Evolutionary conservation across 2,329 filamentous ascomycete genomes (phyloP).

Genomic region (Ophiostoma novo-ulmi): DNA sequence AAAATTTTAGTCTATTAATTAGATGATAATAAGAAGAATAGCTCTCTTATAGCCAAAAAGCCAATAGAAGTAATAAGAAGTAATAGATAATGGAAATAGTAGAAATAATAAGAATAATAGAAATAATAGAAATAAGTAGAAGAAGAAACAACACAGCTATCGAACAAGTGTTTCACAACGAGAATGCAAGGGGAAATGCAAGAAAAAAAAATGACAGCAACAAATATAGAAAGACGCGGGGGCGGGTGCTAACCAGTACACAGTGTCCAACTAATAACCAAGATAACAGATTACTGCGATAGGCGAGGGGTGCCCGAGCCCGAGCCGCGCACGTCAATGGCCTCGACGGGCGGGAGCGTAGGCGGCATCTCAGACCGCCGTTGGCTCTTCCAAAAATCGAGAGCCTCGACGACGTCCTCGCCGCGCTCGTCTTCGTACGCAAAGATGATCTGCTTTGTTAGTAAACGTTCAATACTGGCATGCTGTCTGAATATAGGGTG

Average conservation of each 20-base stretch:
- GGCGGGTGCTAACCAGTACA: too few relatives aligned
- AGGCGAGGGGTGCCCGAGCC: conserved; percentile 17
- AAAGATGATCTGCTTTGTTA: conserved; percentile 72
- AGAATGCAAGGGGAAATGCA: background rate
- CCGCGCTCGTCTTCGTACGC: conserved; percentile 94
- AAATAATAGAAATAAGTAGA: background rate
- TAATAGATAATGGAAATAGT: background rate
- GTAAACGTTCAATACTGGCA: conserved; percentile 47
- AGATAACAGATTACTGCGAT: conserved; percentile 16
- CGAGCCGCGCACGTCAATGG: background rate
- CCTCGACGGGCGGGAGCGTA: background rate
- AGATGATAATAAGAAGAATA: background rate
- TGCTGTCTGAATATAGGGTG: background rate
- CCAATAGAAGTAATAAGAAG: background rate
- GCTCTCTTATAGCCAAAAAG: background rate
- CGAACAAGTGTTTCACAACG: background rate
- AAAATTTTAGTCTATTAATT: background rate
- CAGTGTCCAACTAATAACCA: background rate
- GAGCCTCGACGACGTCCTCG: conserved; percentile 85
- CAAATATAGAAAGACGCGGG: background rate
- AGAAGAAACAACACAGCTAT: conserved; percentile 5
- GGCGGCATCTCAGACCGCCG: conserved; percentile 37
- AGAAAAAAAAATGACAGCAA: background rate
- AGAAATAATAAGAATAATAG: background rate
- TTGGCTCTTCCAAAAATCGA: conserved; percentile 89